Conservation (phyloP, 805 yeast species). For the Kazachstania psychrophila region DNA sequence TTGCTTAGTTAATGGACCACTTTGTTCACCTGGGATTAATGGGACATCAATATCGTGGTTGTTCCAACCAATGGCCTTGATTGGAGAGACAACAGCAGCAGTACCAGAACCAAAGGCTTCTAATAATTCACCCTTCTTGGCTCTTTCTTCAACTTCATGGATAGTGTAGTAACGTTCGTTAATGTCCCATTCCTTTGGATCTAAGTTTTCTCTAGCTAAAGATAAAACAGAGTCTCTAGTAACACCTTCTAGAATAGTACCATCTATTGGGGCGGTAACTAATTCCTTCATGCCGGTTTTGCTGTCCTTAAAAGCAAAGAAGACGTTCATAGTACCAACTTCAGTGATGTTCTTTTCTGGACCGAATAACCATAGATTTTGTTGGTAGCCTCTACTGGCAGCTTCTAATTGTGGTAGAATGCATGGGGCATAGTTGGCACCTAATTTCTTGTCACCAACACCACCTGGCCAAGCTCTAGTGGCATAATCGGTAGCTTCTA, state of each 20-base stretch:
- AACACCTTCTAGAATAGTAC: constrained; percentile 93
- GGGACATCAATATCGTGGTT: constrained; percentile 70
- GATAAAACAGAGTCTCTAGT: constrained; percentile 81
- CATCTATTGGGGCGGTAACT: constrained; percentile 92
- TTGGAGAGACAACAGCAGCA: constrained; percentile 93
- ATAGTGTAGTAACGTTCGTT: constrained; percentile 79
- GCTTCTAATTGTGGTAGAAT: constrained; percentile 84
- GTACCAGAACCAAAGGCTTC: constrained; percentile 99
- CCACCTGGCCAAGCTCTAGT: constrained; percentile 99
- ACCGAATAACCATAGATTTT: constrained; percentile 93
- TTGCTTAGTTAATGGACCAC: constrained; percentile 66
- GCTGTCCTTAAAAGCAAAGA: constrained; percentile 69
- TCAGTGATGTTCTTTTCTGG: constrained; percentile 81
- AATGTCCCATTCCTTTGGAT: constrained; percentile 67
- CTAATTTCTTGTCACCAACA: constrained; percentile 87
- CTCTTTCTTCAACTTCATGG: constrained; percentile 65
- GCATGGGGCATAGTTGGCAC: constrained; percentile 97
- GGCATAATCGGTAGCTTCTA: constrained; percentile 91
- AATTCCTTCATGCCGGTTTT: constrained; percentile 76
- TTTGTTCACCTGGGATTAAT: constrained; percentile 63
- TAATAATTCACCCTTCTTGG: constrained; percentile 68
- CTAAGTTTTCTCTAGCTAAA: constrained; percentile 65
- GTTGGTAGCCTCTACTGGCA: constrained; percentile 83
- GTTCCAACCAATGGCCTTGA: constrained; percentile 72
- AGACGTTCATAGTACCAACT: constrained; percentile 95